phyloP scores from a whole-genome alignment of 2,329 filamentous ascomycete genomes.

The Microsporum ferrugineum region DNA sequence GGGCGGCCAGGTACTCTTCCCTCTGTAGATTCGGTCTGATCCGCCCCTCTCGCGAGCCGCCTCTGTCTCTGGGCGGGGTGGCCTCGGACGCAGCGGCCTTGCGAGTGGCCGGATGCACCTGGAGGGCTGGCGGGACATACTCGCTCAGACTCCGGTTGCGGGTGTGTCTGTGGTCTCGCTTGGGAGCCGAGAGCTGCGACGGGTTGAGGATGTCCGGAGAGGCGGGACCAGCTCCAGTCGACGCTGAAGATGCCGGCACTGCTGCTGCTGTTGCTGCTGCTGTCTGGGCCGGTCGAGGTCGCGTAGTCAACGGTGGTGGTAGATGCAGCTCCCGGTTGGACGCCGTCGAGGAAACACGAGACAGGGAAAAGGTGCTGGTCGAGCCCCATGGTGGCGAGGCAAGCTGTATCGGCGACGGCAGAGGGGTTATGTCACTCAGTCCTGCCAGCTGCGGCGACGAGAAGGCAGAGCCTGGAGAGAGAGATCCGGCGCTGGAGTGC shows the following conservation, averaged over 20 bases:
- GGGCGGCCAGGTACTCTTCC: constrained; percentile 68
- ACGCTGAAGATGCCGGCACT: neutral
- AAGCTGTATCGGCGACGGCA: constrained; percentile 59
- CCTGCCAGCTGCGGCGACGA: constrained; percentile 63
- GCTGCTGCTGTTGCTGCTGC: constrained; percentile 25
- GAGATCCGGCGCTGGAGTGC: constrained; percentile 33
- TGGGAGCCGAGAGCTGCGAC: constrained; percentile 1
- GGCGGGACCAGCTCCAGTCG: neutral
- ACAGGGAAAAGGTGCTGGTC: constrained; percentile 47
- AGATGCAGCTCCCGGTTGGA: constrained; percentile 25
- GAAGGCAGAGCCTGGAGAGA: constrained; percentile 54
- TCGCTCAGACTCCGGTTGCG: constrained; percentile 82
- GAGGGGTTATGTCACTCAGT: constrained; percentile 66
- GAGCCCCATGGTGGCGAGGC: constrained; percentile 27
- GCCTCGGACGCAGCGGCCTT: constrained; percentile 62
- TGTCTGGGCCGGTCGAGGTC: constrained; percentile 23
- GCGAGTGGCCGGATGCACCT: constrained; percentile 50
- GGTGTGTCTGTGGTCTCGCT: constrained; percentile 37
- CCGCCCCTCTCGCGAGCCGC: constrained; percentile 28
- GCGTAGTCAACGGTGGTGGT: neutral
- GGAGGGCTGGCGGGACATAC: constrained; percentile 62
- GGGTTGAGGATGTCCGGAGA: constrained; percentile 1
- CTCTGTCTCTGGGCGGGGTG: neutral
- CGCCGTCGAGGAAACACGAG: constrained; percentile 32
- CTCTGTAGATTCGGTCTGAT: constrained; percentile 47